Percentiles rank a stretch among this genome's conserved stretches.
phyloP scores from a whole-genome alignment of 768 basidiomycete species.

The Suillus hirtellus region DNA sequence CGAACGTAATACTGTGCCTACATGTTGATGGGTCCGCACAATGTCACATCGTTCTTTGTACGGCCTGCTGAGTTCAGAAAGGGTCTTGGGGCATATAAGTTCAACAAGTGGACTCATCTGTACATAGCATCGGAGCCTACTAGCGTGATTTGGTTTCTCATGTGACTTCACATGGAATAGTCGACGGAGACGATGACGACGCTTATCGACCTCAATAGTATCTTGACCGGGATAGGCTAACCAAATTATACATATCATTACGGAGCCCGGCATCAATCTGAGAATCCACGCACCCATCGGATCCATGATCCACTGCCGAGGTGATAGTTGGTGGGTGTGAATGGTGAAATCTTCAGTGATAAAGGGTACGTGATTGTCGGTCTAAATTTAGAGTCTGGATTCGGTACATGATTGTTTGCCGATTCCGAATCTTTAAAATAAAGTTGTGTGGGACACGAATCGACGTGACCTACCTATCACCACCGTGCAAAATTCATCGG shows the following conservation, averaged over 20 bases:
- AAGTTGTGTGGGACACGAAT: background rate
- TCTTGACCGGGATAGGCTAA: conserved; percentile 41
- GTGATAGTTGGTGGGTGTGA: background rate
- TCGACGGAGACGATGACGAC: conserved; percentile 35
- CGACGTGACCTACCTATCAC: background rate
- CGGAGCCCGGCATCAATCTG: background rate
- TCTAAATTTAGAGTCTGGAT: conserved; percentile 3
- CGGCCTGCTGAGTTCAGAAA: background rate
- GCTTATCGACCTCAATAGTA: conserved; percentile 43
- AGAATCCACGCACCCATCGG: background rate
- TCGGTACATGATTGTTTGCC: background rate
- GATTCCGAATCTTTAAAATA: background rate
- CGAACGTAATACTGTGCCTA: background rate
- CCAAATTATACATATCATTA: conserved; percentile 15
- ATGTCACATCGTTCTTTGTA: background rate
- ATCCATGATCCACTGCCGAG: background rate
- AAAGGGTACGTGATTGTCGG: background rate
- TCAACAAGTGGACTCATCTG: background rate
- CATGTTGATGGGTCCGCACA: background rate
- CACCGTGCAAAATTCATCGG: background rate
- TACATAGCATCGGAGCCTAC: background rate
- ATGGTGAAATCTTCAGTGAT: background rate
- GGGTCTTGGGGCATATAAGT: background rate
- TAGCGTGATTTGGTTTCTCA: conserved; percentile 29
- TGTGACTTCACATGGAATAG: conserved; percentile 51